Conservation (phyloP, 495 filamentous ascomycete species). For the Penicillium cosmopolitanum region DNA sequence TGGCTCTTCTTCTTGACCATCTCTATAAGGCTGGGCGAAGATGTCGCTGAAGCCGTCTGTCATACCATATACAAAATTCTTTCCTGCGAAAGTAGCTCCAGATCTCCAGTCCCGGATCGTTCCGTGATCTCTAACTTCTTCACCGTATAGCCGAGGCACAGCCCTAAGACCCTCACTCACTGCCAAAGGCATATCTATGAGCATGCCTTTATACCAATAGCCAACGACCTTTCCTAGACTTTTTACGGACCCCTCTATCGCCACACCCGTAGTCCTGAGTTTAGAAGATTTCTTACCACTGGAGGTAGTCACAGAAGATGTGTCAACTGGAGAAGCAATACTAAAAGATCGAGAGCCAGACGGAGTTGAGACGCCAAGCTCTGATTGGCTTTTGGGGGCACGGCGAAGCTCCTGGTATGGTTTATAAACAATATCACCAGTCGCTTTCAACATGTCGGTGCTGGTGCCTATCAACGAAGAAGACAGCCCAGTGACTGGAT, state of each 20-base stretch:
- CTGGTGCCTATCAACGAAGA: conserved; percentile 35
- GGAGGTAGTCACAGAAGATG: conserved; percentile 8
- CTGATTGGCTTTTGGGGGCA: not conserved
- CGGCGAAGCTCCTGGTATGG: conserved; percentile 37
- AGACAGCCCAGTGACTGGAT: conserved; percentile 50
- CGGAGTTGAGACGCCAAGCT: no score
- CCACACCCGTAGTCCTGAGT: conserved; percentile 21
- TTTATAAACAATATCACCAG: conserved; percentile 35
- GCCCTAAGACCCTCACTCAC: conserved; percentile 84
- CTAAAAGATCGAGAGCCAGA: conserved; percentile 1
- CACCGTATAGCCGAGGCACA: conserved; percentile 77
- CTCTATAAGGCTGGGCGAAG: conserved; percentile 65
- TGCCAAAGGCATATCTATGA: conserved; percentile 71
- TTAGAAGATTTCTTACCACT: conserved; percentile 8
- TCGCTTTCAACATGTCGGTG: conserved; percentile 32
- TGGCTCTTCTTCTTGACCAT: conserved; percentile 61
- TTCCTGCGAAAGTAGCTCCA: conserved; percentile 37
- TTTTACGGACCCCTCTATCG: conserved; percentile 33
- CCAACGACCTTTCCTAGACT: conserved; percentile 39
- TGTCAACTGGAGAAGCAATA: not conserved
- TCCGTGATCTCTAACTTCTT: conserved; percentile 45
- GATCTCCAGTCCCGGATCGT: conserved; percentile 42
- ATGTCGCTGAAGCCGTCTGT: conserved; percentile 75
- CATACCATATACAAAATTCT: conserved; percentile 71
- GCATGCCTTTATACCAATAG: conserved; percentile 37